Evolutionary conservation across 1,139 yeast species (phyloP), one percentile per base, ranked within the genome.

Genomic region (Pichia sp.): DNA sequence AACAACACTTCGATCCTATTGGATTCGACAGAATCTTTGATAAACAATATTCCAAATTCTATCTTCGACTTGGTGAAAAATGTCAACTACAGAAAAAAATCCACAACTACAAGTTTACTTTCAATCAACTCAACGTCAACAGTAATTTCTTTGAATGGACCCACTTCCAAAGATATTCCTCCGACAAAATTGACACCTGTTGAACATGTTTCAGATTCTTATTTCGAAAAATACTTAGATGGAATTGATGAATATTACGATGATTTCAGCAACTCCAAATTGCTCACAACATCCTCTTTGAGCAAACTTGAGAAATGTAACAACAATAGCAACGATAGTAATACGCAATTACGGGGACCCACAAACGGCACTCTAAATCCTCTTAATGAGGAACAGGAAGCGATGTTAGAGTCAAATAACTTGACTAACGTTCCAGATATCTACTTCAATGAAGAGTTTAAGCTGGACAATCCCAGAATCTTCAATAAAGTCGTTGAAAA

Each of bases 381-480:
- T 5, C 36, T 51, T n/a, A 53, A 51, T 23, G 58, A 58, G 46
- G 59, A 55, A 37, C 65, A 59, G 26, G 65, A 63, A 41, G 60
- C 58, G n/a, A 52, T 49, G 22, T 22, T 59, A 31, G 65, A 60
- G 31, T 49, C 52, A 18, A 61, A 60, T 30, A 60, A 63, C 28
- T 62, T 68, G 48, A 51, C 70, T 2, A 62, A 74, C 1, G 79
- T 93, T 3, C 98, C 99, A 0, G 68, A 70, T 4, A 80, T 88
- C 2, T 95, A 80, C 62, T 81, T 85, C 55, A 80, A 78, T 40
- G 73, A 78, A 5, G 78, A 83, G 48, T 93, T 93, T 68, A 76
- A 89, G 58, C 74, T 93, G 41, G 97, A 93, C 63, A 90, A 95
- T 65, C 97, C 97, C 3, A 74, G 96, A 53, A 76, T 85, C 1